A percentile compares a stretch with the other conserved stretches of the same genome.
Evolutionary conservation across 805 yeast genomes (phyloP).

Genomic region (Torulaspora gathmanii): DNA sequence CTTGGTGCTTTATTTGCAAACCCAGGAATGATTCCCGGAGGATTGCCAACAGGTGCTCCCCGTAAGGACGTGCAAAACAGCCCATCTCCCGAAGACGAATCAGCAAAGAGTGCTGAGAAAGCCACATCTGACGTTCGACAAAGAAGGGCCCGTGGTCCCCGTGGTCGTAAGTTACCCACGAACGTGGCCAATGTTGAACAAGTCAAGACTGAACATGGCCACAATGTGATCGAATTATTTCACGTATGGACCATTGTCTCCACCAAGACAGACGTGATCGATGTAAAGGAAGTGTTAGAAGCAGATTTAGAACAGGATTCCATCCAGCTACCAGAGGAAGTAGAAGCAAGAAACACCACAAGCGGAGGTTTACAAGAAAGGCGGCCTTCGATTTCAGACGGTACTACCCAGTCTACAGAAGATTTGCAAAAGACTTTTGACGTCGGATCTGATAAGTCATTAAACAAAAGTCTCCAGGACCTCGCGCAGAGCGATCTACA

Average conservation of each 20-base stretch:
- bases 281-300: not conserved
- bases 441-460: not conserved
- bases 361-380: slow-evolving; percentile 7
- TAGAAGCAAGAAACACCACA: not conserved
- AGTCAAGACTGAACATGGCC: slow-evolving; percentile 20
- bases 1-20: slow-evolving; percentile 57
- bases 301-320: not conserved
- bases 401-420: not conserved
- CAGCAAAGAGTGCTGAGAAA: slow-evolving; percentile 3
- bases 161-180: slow-evolving; percentile 62
- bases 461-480: not conserved
- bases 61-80: too few species aligned
- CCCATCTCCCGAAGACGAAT: slow-evolving; percentile 1
- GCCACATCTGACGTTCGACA: slow-evolving; percentile 8
- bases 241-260: slow-evolving; percentile 23
- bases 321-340: not conserved
- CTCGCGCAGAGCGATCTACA: not conserved
- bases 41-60: slow-evolving; percentile 14
- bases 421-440: not conserved
- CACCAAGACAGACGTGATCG: not conserved
- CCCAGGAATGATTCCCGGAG: slow-evolving; percentile 40
- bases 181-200: slow-evolving; percentile 42
- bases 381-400: slow-evolving; percentile 8
- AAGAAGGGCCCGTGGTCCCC: slow-evolving; percentile 63
- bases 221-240: slow-evolving; percentile 22